Conservation (phyloP, 2,329 filamentous ascomycete species). For the Westerdykella aurantiaca region DNA sequence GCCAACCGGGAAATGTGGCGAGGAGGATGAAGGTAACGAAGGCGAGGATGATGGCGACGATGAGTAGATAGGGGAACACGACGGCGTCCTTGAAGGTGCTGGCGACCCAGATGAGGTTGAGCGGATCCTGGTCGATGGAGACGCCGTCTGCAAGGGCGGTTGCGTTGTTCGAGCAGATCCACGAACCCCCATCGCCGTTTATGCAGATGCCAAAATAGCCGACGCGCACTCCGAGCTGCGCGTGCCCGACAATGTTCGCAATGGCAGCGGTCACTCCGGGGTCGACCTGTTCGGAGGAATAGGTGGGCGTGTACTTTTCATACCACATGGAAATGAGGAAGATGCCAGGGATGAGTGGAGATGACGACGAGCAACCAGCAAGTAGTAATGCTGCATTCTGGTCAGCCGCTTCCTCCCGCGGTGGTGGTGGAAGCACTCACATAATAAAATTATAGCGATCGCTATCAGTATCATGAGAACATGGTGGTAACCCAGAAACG, state of each 20-base stretch:
- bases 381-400: slow-evolving; percentile 67
- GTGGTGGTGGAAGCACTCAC: slow-evolving; percentile 51
- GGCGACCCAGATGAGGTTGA: slow-evolving; percentile 96
- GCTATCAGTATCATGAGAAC: slow-evolving; percentile 97
- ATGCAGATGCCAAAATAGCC: slow-evolving; percentile 98
- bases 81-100: slow-evolving; percentile 98
- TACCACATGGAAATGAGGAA: slow-evolving; percentile 99
- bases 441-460: slow-evolving; percentile 87
- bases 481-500: slow-evolving; percentile 66
- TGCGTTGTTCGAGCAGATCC: slow-evolving; percentile 95
- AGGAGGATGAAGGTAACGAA: slow-evolving; percentile 94
- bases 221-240: slow-evolving; percentile 81
- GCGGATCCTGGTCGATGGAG: slow-evolving; percentile 82
- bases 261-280: slow-evolving; percentile 82
- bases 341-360: slow-evolving; percentile 88
- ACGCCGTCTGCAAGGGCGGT: slow-evolving; percentile 87
- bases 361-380: slow-evolving; percentile 94
- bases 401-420: slow-evolving; percentile 5
- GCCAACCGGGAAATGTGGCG: slow-evolving; percentile 95
- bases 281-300: slow-evolving; percentile 82
- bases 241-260: slow-evolving; percentile 79
- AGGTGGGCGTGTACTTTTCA: slow-evolving; percentile 73
- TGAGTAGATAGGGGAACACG: slow-evolving; percentile 96
- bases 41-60: slow-evolving; percentile 95
- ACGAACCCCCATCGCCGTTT: slow-evolving; percentile 81